Conservation (phyloP, 768 basidiomycete species). For the Pisolithus marmoratus region DNA sequence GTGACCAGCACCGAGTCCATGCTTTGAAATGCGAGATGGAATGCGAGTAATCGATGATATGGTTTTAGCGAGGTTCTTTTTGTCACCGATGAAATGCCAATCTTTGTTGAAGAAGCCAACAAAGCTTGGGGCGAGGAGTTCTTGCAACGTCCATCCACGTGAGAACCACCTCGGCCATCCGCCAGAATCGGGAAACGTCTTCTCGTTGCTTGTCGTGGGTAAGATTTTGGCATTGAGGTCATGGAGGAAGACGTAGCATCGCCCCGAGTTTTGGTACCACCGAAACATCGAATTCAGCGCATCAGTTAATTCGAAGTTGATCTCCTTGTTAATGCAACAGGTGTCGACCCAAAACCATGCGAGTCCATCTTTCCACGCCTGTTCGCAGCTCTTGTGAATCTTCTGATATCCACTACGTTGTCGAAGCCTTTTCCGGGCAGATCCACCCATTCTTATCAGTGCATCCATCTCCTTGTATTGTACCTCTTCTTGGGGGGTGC, state of each 20-base stretch:
- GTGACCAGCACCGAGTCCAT: background rate
- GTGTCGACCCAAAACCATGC: background rate
- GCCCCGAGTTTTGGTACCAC: background rate
- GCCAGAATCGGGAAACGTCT: background rate
- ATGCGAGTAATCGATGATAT: background rate
- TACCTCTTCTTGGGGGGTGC: background rate
- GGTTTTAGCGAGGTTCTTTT: background rate
- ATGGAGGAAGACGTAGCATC: background rate
- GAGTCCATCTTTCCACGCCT: background rate
- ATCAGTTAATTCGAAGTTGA: background rate
- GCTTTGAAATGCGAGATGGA: background rate
- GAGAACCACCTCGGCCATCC: constrained; percentile 1
- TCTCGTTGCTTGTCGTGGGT: background rate
- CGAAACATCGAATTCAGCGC: background rate
- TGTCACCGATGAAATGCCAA: background rate
- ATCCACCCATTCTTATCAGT: background rate
- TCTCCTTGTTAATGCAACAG: background rate
- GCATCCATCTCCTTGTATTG: background rate
- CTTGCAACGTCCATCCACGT: background rate
- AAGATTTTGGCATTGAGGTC: background rate
- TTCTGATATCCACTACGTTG: background rate
- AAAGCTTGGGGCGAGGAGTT: background rate
- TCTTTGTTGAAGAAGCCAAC: background rate
- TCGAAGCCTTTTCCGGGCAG: background rate
- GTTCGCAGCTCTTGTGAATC: background rate